phyloP scores from a whole-genome alignment of 345 rosid species.

The Pseudoturritis turrita region DNA sequence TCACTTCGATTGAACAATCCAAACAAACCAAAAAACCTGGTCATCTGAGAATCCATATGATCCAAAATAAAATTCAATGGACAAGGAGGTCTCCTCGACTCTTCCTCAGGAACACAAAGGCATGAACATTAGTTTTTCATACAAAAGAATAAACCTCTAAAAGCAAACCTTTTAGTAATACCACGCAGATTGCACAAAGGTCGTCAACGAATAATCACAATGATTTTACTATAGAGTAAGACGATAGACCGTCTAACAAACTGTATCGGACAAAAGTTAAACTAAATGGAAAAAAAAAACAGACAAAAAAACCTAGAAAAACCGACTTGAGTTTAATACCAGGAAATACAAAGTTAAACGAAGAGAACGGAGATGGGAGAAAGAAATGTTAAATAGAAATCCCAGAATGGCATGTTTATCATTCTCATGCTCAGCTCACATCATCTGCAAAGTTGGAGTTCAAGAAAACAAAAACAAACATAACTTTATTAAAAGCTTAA shows the following conservation, averaged over 20 bases:
- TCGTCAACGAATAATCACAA: not conserved
- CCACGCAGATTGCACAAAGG: not conserved
- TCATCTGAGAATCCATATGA: not conserved
- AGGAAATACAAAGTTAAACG: conserved; percentile 6
- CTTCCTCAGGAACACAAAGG: not conserved
- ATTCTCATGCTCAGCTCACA: conserved; percentile 48
- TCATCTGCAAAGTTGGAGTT: conserved; percentile 58
- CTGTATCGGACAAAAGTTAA: not conserved
- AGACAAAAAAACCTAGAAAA: not conserved
- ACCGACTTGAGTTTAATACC: not conserved
- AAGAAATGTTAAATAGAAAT: not conserved
- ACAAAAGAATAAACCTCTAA: not conserved
- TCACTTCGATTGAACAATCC: not conserved
- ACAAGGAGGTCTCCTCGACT: not conserved
- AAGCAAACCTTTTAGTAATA: not conserved
- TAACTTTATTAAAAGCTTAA: conserved; percentile 10
- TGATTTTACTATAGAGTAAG: not conserved
- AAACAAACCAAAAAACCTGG: not conserved
- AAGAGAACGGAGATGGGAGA: conserved; percentile 12
- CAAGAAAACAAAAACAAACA: conserved; percentile 32
- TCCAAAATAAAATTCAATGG: not conserved
- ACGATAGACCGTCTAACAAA: not conserved
- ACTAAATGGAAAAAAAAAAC: not conserved
- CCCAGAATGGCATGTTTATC: conserved; percentile 35
- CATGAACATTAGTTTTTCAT: not conserved